A percentile compares a stretch with the other conserved stretches of the same genome.
These are phyloP conservation scores for Bolboschoenoplectus hybrid DNA, from an alignment of 202 grass and related monocot species.

Conservation along the genomic window DNA sequence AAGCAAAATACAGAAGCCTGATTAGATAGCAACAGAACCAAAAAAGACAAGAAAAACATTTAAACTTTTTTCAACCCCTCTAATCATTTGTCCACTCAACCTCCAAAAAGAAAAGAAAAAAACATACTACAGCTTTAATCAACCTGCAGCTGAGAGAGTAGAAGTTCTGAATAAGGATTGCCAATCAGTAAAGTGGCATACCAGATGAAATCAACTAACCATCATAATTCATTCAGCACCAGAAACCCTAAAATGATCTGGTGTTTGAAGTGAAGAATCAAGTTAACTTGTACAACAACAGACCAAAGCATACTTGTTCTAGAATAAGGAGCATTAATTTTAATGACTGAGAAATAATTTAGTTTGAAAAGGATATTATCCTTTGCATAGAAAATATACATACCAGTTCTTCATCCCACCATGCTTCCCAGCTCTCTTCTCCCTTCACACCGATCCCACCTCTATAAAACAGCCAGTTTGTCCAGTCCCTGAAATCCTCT, in stretches of 20 bases:
- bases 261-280: not conserved
- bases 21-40: slow-evolving; percentile 15
- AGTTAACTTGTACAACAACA: not conserved
- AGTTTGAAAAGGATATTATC: not conserved
- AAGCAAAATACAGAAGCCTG: slow-evolving; percentile 31
- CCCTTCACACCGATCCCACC: slow-evolving; percentile 97
- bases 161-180: not conserved
- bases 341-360: not conserved
- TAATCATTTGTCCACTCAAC: not conserved
- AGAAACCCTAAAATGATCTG: slow-evolving; percentile 11
- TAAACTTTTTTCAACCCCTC: not conserved
- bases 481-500: slow-evolving; percentile 97
- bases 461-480: slow-evolving; percentile 94
- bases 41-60: slow-evolving; percentile 1
- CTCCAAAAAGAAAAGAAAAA: not conserved
- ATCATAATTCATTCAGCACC: slow-evolving; percentile 11
- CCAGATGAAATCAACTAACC: not conserved
- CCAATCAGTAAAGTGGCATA: not conserved
- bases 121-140: not conserved
- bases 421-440: slow-evolving; percentile 99
- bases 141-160: not conserved
- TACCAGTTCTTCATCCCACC: slow-evolving; percentile 99
- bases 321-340: slow-evolving; percentile 16
- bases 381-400: slow-evolving; percentile 14
- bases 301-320: not conserved